Base-by-base conservation (phyloP, 2,329 filamentous ascomycete genomes). In the Cadophora malorum region DNA sequence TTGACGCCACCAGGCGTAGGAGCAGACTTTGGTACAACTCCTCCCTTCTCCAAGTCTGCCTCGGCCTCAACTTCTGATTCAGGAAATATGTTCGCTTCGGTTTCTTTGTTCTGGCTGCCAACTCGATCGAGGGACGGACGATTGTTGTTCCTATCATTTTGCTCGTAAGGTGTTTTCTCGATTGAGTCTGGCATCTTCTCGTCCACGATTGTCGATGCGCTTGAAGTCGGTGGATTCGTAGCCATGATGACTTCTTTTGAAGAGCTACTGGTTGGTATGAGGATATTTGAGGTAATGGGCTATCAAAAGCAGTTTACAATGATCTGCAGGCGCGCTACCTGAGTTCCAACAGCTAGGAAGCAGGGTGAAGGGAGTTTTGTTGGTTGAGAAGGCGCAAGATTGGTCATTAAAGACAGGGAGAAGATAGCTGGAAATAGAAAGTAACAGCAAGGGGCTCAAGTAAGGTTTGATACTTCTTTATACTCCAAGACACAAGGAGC, bases 11-110 rank as follows among this genome's bases (percentile, higher is more conserved):
- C 75, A 47, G 65, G 49, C n/a, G 60, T 63, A 33, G 67, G 59
- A 12, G 47, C 35, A 14, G 67, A 52, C 25, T 68, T 73, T 14
- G 69, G 70, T 60, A 68, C 64, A 6, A 58, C 72, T 65, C 67
- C 74, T 33, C 67, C 74, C 69, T 75, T 78, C 69, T 83, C 81
- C 81, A 98, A 97, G 80, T 99, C 96, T 74, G 96, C 95, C 80
- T 96, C 89, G 65, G 95, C 94, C 83, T 97, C 94, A 74, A 96
- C 91, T 70, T 92, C 96, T 75, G 94, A 93, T 67, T 95, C 95
- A 4, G 95, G 95, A 82, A 98, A 98, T 63, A 81, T 76, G 65
- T 79, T 80, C 64, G 79, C 79, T 21, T 78, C 78, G 23, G 79
- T 79, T 33, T 76, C 71, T 47, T 72, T 72, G 64, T 77, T 76